Base-by-base conservation (phyloP, 345 rosid genomes). In the Melaleuca alternifolia region DNA sequence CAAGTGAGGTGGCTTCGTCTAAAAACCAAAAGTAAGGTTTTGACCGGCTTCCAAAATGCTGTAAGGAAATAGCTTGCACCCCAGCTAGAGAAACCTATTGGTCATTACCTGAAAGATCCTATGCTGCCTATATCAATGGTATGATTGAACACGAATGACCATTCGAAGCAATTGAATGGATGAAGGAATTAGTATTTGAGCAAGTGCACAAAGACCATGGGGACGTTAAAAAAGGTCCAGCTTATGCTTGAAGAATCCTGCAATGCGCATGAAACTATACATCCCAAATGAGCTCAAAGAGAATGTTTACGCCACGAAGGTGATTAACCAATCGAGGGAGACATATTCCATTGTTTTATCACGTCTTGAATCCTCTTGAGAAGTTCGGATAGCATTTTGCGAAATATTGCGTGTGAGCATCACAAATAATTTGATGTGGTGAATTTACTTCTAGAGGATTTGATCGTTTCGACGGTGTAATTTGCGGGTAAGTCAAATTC, bases 171-270 rank as follows among this genome's bases (percentile, higher is more conserved):
- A 86, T 87, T 89, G 81, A 88, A 88, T 11, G 96, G 94, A 88
- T 90, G 88, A 33, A 54, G 89, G 52, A 91, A 89, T 86, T 85
- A 51, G 85, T 88, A 83, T 84, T 54, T 84, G 94, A 93, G 61
- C 91, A 89, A 85, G 86, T 87, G 83, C 92, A 87, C 87, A 92
- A 89, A 85, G 94, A 94, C 82, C 57, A 20, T 33, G 92, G 89
- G 62, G 86, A 92, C 86, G 91, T 92, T 59, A 94, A 89, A 89
- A 89, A 93, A 90, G 90, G 95, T 94, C 71, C 95, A 93, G 86
- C 87, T 90, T 86, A 94, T 94, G 96, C 97, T 96, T 56, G 93
- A 94, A 91, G 99, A 96, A 86, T 96, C 93, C 91, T 94, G 96
- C 90, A 94, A 92, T 92, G 93, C 95, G 6, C 95, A 93, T 91